Conservation (phyloP, 768 basidiomycete species). For the button mushroom (Agaricus bisporus) region DNA sequence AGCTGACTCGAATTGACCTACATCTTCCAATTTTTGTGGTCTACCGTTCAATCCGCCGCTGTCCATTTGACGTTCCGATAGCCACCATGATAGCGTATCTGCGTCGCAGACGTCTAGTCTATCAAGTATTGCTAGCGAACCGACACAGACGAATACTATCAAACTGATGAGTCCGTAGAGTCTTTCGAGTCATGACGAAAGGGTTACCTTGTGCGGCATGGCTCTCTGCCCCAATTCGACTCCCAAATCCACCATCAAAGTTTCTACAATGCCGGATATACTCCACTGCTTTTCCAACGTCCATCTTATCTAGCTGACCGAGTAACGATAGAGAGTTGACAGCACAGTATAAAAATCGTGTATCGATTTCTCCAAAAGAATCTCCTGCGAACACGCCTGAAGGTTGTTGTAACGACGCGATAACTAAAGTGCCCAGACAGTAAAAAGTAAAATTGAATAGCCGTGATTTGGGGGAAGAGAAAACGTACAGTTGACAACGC, state of each 20-base stretch:
- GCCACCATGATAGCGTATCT: slow-evolving; percentile 87
- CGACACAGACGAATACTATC: slow-evolving; percentile 85
- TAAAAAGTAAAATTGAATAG: no score
- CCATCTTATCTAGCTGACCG: slow-evolving; percentile 62
- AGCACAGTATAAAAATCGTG: slow-evolving; percentile 88
- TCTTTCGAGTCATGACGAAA: neutral
- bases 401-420: slow-evolving; percentile 76
- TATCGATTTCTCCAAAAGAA: slow-evolving; percentile 86
- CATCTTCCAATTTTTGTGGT: slow-evolving; percentile 97
- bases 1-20: slow-evolving; percentile 29
- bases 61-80: slow-evolving; percentile 88
- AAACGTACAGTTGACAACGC: slow-evolving; percentile 67
- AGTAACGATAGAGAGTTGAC: slow-evolving; percentile 78
- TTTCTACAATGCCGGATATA: slow-evolving; percentile 81
- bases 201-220: slow-evolving; percentile 81
- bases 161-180: neutral
- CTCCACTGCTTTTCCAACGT: slow-evolving; percentile 57
- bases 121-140: slow-evolving; percentile 82
- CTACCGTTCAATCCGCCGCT: slow-evolving; percentile 93
- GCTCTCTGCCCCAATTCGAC: slow-evolving; percentile 78
- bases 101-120: slow-evolving; percentile 72
- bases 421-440: slow-evolving; percentile 42
- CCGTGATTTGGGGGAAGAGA: neutral
- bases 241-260: slow-evolving; percentile 95
- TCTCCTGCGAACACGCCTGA: slow-evolving; percentile 92